Conservation (phyloP, 2,329 filamentous ascomycete species). For the Parafenestella ontariensis region DNA sequence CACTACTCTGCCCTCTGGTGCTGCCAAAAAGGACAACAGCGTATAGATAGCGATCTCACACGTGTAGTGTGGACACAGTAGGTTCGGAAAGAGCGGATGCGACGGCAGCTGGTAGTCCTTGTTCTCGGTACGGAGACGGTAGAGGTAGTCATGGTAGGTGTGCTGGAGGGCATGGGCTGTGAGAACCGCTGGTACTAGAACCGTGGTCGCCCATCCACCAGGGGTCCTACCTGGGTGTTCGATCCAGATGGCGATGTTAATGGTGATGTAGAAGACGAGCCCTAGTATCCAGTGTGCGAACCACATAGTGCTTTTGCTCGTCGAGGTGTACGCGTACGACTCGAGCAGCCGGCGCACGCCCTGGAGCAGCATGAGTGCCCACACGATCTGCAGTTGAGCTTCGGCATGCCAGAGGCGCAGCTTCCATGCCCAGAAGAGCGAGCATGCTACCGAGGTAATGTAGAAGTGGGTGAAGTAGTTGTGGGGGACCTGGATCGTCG, state of each 20-base stretch:
- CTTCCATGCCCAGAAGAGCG: conserved; percentile 76
- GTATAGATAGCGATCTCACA: conserved; percentile 87
- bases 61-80: conserved; percentile 90
- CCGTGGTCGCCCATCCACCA: conserved; percentile 54
- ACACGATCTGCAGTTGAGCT: conserved; percentile 70
- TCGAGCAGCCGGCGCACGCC: conserved; percentile 79
- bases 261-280: conserved; percentile 75
- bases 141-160: conserved; percentile 59
- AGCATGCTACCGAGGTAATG: conserved; percentile 70
- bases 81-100: conserved; percentile 71
- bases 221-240: conserved; percentile 64
- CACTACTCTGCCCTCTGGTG: conserved; percentile 68
- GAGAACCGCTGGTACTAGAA: conserved; percentile 70
- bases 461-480: conserved; percentile 93
- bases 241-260: conserved; percentile 81
- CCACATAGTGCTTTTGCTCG: conserved; percentile 82
- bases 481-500: conserved; percentile 75
- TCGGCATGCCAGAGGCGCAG: conserved; percentile 53
- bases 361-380: conserved; percentile 78
- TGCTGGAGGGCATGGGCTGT: conserved; percentile 77
- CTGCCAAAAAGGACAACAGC: conserved; percentile 75
- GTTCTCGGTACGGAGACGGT: conserved; percentile 46
- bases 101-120: conserved; percentile 81
- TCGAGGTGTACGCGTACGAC: conserved; percentile 69
- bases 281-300: conserved; percentile 83